Conservation (phyloP, 192 early-diverging fungal genomes). For the Backusella westeae region DNA sequence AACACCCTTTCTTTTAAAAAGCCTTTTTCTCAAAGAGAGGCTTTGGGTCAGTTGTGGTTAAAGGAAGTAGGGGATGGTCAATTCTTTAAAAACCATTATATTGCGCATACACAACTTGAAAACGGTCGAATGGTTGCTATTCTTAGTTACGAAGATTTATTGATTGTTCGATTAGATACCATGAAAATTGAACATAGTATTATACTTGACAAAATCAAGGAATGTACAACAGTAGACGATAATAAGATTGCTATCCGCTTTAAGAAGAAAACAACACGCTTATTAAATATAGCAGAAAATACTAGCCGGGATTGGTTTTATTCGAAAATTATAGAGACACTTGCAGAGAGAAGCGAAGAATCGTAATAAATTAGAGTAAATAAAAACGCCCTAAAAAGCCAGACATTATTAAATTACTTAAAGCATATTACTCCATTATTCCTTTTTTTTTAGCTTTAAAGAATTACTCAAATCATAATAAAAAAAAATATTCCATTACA, state of each 20-base stretch:
- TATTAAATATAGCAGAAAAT: neutral
- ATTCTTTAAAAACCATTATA: conserved; percentile 66
- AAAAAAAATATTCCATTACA: no score
- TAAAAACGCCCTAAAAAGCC: no score
- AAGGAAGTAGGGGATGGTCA: conserved; percentile 61
- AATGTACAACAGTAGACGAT: neutral
- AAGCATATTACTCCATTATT: no score
- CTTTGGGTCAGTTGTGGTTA: conserved; percentile 75
- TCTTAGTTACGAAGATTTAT: conserved; percentile 61
- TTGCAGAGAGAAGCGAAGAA: neutral
- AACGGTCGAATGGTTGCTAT: conserved; percentile 59
- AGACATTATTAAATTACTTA: no score
- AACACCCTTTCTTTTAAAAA: conserved; percentile 10
- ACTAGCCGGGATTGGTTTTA: conserved; percentile 10
- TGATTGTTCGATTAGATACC: conserved; percentile 43
- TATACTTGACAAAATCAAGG: conserved; percentile 4
- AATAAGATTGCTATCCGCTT: neutral
- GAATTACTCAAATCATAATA: no score
- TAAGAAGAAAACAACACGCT: neutral
- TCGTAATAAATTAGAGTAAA: neutral
- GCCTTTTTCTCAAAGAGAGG: conserved; percentile 67
- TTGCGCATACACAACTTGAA: conserved; percentile 50
- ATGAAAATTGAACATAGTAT: conserved; percentile 12
- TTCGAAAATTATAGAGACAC: neutral
- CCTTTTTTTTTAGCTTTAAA: no score